Conservation (phyloP, 306 rosid genomes). For the Benincasa hispida region DNA sequence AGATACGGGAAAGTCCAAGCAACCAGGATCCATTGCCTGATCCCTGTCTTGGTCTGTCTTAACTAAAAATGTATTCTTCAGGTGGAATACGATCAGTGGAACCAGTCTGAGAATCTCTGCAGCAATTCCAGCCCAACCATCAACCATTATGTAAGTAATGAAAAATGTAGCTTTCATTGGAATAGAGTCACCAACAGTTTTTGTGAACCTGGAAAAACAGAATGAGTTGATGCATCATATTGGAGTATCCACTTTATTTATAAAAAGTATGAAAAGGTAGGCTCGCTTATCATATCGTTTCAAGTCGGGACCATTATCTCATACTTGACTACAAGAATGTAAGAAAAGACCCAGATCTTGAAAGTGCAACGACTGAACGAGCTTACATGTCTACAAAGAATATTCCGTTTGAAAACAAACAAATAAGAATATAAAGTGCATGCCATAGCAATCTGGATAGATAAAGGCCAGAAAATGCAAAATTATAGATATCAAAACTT, state of each 20-base stretch:
- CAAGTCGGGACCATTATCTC: background rate
- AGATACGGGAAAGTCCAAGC: constrained; percentile 45
- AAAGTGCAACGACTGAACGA: background rate
- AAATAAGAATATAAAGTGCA: background rate
- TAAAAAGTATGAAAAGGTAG: background rate
- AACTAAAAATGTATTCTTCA: constrained; percentile 77
- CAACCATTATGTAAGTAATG: constrained; percentile 86
- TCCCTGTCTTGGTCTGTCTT: constrained; percentile 74
- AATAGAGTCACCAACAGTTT: constrained; percentile 66
- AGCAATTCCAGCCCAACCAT: constrained; percentile 93
- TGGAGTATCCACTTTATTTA: background rate
- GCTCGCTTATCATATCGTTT: background rate
- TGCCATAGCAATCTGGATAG: background rate
- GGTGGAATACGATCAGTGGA: constrained; percentile 50
- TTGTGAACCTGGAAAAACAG: constrained; percentile 46
- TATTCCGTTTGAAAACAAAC: background rate
- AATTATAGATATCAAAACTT: background rate
- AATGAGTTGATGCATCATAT: constrained; percentile 13
- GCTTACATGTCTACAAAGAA: background rate
- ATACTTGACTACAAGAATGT: background rate
- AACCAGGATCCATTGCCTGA: constrained; percentile 78
- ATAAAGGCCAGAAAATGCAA: background rate
- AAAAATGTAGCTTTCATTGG: constrained; percentile 97
- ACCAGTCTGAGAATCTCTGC: constrained; percentile 64
- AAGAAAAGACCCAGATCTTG: background rate